A percentile compares a stretch with the other conserved stretches of the same genome.
Evolutionary conservation across 495 filamentous ascomycete species (phyloP).

Genomic region (Aspergillus homomorphus): DNA sequence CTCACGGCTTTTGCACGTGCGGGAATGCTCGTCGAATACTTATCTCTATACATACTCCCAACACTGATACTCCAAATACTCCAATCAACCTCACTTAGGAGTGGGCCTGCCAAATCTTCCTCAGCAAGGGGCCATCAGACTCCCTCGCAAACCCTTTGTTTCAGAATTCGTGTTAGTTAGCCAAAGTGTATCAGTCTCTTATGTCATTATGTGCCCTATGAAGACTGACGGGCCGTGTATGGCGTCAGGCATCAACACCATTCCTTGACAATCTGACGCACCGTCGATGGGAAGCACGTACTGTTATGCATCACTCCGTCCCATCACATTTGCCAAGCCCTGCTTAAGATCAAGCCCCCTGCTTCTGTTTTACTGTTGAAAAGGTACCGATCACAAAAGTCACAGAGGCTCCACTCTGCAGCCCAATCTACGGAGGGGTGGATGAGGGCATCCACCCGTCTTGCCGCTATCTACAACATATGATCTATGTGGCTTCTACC

Average conservation of each 20-base stretch:
- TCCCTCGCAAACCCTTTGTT: not conserved
- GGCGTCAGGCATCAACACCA: constrained; percentile 11
- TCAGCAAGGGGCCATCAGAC: not conserved
- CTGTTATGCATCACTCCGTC: not conserved
- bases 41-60: not conserved
- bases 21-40: not conserved
- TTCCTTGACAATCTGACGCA: not conserved
- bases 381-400: constrained; percentile 1
- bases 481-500: constrained; percentile 7
- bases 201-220: not conserved
- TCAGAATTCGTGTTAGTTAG: not conserved
- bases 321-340: not conserved
- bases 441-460: constrained; percentile 7
- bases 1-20: not conserved
- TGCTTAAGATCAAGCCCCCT: not conserved
- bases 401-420: constrained; percentile 6
- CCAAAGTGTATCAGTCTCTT: not conserved
- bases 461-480: not conserved
- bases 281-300: not conserved
- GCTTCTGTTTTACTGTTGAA: not conserved
- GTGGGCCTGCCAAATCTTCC: not conserved
- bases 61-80: not conserved
- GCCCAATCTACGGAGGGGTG: constrained; percentile 11
- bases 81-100: not conserved
- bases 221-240: not conserved